These are phyloP conservation scores for Rhodocollybia butyracea DNA, from an alignment of 768 basidiomycete species.

Conservation along the genomic window DNA sequence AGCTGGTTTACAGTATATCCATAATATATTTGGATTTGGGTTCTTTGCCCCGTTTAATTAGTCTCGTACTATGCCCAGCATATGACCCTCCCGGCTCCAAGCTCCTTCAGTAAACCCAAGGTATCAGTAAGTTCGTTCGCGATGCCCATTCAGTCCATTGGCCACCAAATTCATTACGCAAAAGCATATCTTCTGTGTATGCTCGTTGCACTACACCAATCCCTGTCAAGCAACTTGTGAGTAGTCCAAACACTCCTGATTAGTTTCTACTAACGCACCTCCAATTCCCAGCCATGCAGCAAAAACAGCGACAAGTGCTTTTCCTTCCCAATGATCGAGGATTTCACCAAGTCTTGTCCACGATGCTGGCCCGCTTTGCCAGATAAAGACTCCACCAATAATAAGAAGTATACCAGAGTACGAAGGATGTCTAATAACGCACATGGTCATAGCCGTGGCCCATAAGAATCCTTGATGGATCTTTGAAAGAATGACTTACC, in stretches of 20 bases:
- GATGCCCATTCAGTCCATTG: constrained; percentile 26
- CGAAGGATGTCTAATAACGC: neutral
- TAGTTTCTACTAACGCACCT: neutral
- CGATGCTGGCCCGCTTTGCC: constrained; percentile 7
- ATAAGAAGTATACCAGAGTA: constrained; percentile 20
- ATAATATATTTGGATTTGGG: too few relatives aligned
- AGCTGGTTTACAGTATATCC: too few relatives aligned
- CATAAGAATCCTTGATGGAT: too few relatives aligned
- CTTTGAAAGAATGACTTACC: too few relatives aligned
- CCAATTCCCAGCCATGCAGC: neutral
- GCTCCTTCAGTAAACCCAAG: too few relatives aligned
- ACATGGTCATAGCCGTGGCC: neutral
- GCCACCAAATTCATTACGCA: constrained; percentile 21
- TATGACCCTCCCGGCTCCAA: too few relatives aligned
- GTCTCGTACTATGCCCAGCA: too few relatives aligned
- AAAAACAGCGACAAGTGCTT: neutral
- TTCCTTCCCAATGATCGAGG: constrained; percentile 10
- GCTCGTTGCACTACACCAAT: neutral
- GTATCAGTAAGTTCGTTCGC: too few relatives aligned
- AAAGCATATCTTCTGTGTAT: neutral
- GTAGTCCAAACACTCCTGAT: neutral
- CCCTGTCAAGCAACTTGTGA: too few relatives aligned
- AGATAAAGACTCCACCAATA: constrained; percentile 11
- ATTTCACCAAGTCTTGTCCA: constrained; percentile 15
- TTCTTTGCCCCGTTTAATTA: too few relatives aligned